Conservation (phyloP, 148 eudicot species). For the Pharnaceum exiguum region DNA sequence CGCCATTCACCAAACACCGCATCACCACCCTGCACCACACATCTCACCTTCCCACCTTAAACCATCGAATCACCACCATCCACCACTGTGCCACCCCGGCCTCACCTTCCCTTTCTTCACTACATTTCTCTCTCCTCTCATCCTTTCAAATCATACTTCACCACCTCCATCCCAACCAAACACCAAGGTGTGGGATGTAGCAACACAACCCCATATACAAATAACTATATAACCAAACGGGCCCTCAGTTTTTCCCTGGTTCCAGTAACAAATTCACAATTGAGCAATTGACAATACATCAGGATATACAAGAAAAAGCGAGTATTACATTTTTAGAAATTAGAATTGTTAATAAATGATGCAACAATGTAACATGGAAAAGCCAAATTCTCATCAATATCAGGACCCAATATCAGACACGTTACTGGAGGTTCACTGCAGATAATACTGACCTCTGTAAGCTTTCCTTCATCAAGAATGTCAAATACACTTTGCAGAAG, state of each 20-base stretch:
- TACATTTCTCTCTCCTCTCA: too few relatives aligned
- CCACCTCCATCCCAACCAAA: too few relatives aligned
- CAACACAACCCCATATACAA: too few relatives aligned
- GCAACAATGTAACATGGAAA: not conserved
- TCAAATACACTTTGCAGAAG: constrained; percentile 92
- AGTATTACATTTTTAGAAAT: not conserved
- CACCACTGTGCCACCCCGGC: too few relatives aligned
- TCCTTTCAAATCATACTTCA: too few relatives aligned
- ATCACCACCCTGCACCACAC: too few relatives aligned
- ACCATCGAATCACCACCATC: too few relatives aligned
- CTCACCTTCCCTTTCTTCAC: too few relatives aligned
- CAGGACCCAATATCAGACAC: not conserved
- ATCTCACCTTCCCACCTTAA: too few relatives aligned
- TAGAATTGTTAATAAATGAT: not conserved
- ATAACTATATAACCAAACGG: too few relatives aligned
- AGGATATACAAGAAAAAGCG: not conserved
- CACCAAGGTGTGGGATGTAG: too few relatives aligned
- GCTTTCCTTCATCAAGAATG: constrained; percentile 96
- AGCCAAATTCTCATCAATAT: not conserved
- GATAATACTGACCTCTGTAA: constrained; percentile 71
- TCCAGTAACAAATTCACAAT: not conserved
- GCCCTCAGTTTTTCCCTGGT: not conserved
- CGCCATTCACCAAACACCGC: too few relatives aligned
- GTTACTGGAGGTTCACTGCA: not conserved
- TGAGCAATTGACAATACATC: not conserved